phyloP scores from a whole-genome alignment of 352 stramenopile species.

The Globisporangium heterothallicum region DNA sequence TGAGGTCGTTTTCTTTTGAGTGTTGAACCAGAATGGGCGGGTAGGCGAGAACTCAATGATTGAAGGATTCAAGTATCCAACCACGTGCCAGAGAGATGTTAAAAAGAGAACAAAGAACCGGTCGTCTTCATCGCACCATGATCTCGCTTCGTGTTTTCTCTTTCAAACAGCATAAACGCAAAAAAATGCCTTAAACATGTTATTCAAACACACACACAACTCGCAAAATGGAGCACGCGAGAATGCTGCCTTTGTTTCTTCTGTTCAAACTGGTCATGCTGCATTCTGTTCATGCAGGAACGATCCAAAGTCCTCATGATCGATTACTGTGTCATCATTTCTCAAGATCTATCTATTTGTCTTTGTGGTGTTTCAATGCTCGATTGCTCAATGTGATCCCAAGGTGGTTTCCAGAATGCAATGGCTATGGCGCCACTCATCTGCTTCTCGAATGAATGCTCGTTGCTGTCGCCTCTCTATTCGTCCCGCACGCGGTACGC shows the following conservation, averaged over 20 bases:
- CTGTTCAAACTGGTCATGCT: background rate
- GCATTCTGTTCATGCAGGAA: background rate
- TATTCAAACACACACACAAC: background rate
- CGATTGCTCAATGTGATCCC: too few relatives aligned
- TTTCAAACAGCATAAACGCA: background rate
- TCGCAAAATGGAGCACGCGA: background rate
- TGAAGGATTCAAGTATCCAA: background rate
- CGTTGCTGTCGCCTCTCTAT: too few relatives aligned
- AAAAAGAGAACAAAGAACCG: background rate
- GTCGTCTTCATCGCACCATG: background rate
- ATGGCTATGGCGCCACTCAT: too few relatives aligned
- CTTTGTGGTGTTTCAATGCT: too few relatives aligned
- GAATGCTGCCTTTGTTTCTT: background rate
- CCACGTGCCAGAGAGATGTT: background rate
- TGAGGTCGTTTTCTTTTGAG: background rate
- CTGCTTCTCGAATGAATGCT: too few relatives aligned
- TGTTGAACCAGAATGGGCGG: background rate
- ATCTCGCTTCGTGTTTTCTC: background rate
- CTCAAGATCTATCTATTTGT: too few relatives aligned
- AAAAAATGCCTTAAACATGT: conserved; percentile 13
- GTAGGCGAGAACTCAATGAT: too few relatives aligned
- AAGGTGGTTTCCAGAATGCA: too few relatives aligned
- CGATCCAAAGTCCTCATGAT: too few relatives aligned
- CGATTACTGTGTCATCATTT: too few relatives aligned
- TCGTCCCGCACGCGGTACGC: conserved; percentile 68